Base-by-base conservation (phyloP, 2,329 filamentous ascomycete species). In the Aspergillus tubingensis region DNA sequence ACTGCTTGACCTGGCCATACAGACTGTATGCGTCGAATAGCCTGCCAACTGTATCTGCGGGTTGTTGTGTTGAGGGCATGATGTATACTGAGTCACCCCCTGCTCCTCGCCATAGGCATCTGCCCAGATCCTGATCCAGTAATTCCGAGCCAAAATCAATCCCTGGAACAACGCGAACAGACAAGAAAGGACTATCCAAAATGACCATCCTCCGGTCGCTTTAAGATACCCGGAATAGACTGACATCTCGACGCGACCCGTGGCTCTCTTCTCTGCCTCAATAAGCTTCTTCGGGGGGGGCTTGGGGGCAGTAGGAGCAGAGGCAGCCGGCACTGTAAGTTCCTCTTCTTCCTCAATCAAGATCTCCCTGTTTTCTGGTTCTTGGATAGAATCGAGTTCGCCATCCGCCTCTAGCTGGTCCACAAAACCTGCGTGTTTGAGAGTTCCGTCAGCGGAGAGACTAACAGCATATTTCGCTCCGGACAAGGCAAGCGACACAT, bases 221-320 rank as follows among this genome's bases (percentile, higher is more conserved):
- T 80, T 80, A 8, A 92, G 74, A 69, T 92, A 93, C 0, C 81
- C 81, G 15, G 79, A 70, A 66, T 92, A 93, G 23, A 93, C 82
- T 10, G 80, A 80, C 15, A 79, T 80, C 69, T 88, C 89, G 47
- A 93, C 86, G 3, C 86, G 82, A 1, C 90, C 90, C 61, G 83
- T 82, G 69, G 91, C 88, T 60, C 87, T 83, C n/a, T 78, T 79
- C 74, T 93, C 91, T 3, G 91, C 89, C 68, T 91, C 87, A 43
- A 91, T 85, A 67, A 91, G 93, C 72, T 91, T 88, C 64, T 86
- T 63, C 1, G 58, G n/a, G n/a, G 53, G 17, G 10, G 27, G 3
- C 39, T 30, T 17, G 5, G 27, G 15, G 7, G 21, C 44, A 7
- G 5, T 5, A 25, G 21, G 8, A 7, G 15, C 47, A 17, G 47